Evolutionary conservation across 768 basidiomycete species (phyloP).

Genomic region (Phlegmacium glaucopus): DNA sequence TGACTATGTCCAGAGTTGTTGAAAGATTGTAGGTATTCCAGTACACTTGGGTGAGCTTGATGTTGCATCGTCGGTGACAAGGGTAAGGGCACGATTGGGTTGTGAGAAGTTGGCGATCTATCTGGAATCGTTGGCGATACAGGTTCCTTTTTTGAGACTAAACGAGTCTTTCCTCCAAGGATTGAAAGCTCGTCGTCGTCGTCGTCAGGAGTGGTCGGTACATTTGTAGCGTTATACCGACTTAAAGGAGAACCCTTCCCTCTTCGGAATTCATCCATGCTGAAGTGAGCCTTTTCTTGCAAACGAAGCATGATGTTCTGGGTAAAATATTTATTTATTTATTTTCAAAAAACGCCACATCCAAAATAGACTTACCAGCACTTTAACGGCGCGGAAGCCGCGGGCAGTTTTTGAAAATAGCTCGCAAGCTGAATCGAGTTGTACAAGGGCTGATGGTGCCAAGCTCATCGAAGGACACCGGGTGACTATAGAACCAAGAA

Average conservation of each 20-base stretch:
- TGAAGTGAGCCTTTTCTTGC: constrained; percentile 63
- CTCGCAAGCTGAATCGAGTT: constrained; percentile 73
- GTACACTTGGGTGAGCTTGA: constrained; percentile 57
- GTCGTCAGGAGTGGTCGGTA: constrained; percentile 38
- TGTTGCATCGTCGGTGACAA: constrained; percentile 47
- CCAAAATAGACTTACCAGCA: constrained; percentile 44
- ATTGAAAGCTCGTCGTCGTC: constrained; percentile 63
- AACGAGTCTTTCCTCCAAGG: constrained; percentile 63
- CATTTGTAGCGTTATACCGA: constrained; percentile 34
- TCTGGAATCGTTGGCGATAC: constrained; percentile 53
- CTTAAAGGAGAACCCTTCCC: constrained; percentile 47
- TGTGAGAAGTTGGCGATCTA: constrained; percentile 66
- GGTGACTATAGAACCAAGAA: constrained; percentile 73
- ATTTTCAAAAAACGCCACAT: background rate
- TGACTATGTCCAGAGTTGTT: constrained; percentile 17
- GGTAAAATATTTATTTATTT: constrained; percentile 1
- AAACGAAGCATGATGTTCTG: constrained; percentile 64
- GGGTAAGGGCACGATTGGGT: constrained; percentile 72
- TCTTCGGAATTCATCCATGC: constrained; percentile 59
- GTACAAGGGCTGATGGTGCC: constrained; percentile 69
- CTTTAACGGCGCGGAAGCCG: constrained; percentile 61
- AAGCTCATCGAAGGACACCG: constrained; percentile 77
- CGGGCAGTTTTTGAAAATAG: constrained; percentile 68
- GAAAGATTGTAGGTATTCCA: constrained; percentile 70
- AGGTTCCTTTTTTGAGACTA: constrained; percentile 60